Percentiles rank a stretch among this genome's conserved stretches.
These are phyloP conservation scores for Herpetomonas tarakana DNA, from an alignment of 208 protist species.

Conservation along the genomic window DNA sequence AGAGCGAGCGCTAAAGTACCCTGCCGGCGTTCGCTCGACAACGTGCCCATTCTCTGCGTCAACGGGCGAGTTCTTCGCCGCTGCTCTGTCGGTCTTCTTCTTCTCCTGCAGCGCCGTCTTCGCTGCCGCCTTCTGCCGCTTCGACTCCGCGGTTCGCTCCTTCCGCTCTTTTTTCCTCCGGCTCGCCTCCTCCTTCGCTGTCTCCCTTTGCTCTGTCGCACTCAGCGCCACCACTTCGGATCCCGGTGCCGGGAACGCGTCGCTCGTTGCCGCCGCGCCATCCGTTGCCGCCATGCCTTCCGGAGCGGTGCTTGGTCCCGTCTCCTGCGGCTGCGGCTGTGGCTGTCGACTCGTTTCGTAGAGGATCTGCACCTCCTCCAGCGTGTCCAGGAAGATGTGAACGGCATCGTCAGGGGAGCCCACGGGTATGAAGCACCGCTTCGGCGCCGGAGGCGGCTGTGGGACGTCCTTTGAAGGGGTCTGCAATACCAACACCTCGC, in stretches of 20 bases:
- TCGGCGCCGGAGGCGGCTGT: slow-evolving; percentile 24
- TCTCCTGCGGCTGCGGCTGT: not conserved
- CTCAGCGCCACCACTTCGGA: not conserved
- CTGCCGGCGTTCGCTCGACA: slow-evolving; percentile 22
- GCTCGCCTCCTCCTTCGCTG: slow-evolving; percentile 9
- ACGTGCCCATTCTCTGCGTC: not conserved
- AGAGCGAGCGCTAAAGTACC: slow-evolving; percentile 39
- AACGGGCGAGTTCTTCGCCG: slow-evolving; percentile 9
- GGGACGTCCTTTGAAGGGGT: slow-evolving; percentile 34
- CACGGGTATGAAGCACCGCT: slow-evolving; percentile 33
- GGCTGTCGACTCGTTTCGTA: slow-evolving; percentile 19
- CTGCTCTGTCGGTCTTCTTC: not conserved
- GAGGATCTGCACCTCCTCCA: slow-evolving; percentile 35
- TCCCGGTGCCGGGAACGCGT: not conserved
- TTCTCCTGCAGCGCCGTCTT: not conserved
- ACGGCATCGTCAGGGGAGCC: slow-evolving; percentile 41
- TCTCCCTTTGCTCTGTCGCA: slow-evolving; percentile 5
- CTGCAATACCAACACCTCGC: slow-evolving; percentile 45
- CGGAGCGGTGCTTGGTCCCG: not conserved
- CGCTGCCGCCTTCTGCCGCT: slow-evolving; percentile 1
- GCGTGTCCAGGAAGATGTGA: slow-evolving; percentile 37
- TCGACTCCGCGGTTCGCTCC: not conserved
- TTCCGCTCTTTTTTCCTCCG: not conserved
- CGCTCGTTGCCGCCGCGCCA: not conserved
- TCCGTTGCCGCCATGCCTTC: not conserved